phyloP scores from a whole-genome alignment of 305 asterid genomes.

The Solanum hybrid region DNA sequence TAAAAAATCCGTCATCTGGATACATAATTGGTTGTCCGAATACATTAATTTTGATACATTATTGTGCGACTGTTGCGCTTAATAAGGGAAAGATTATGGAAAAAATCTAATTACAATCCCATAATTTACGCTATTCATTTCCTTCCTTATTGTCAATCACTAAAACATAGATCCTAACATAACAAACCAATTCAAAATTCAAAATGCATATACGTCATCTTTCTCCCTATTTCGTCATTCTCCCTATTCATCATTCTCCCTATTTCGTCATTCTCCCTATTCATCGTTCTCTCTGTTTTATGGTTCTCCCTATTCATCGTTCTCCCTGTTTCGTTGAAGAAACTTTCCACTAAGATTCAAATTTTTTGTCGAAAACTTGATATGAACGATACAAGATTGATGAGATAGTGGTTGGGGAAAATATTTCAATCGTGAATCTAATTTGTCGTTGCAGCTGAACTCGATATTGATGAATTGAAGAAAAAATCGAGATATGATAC shows the following conservation, averaged over 20 bases:
- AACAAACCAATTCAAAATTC: no score
- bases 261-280: no score
- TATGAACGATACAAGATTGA: background rate
- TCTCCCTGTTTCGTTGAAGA: background rate
- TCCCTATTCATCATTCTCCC: no score
- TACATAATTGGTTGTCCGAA: no score
- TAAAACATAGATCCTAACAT: no score
- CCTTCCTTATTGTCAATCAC: background rate
- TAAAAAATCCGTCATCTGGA: no score
- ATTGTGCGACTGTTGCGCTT: background rate
- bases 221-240: background rate
- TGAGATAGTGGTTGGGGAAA: background rate
- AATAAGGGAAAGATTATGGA: background rate
- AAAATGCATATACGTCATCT: background rate
- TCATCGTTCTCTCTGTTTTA: no score
- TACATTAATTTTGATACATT: no score
- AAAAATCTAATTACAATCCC: background rate
- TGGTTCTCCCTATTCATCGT: no score
- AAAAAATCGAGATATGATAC: background rate
- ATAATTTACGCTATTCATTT: no score
- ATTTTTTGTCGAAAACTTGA: background rate
- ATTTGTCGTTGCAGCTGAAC: background rate
- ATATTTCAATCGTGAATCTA: background rate
- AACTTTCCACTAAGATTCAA: background rate
- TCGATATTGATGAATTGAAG: background rate